Evolutionary conservation across 306 rosid genomes (phyloP).

Genomic region (Arachis hypogaea): DNA sequence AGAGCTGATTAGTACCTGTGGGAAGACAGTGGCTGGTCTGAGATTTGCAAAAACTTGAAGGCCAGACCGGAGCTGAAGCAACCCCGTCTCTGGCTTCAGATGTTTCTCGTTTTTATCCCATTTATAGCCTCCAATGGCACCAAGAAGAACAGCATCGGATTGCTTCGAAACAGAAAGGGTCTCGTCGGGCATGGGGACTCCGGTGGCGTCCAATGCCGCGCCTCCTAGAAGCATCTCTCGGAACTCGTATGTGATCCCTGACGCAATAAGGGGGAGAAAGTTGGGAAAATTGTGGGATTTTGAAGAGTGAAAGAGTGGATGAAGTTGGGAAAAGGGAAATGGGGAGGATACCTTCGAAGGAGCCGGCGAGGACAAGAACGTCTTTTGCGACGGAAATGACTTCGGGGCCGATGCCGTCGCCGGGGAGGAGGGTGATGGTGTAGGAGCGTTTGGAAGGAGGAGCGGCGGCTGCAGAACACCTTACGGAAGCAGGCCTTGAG

Average conservation of each 20-base stretch:
- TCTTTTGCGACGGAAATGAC: conserved; percentile 79
- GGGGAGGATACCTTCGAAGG: conserved; percentile 60
- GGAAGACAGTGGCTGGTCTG: conserved; percentile 78
- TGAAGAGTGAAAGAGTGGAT: not conserved
- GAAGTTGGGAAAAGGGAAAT: not conserved
- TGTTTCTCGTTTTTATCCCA: conserved; percentile 82
- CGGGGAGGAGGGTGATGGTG: conserved; percentile 78
- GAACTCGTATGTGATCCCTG: conserved; percentile 71
- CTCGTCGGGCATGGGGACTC: conserved; percentile 84
- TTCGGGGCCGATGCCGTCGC: conserved; percentile 96
- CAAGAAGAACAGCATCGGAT: conserved; percentile 85
- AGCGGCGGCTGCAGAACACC: conserved; percentile 55
- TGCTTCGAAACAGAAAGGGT: conserved; percentile 69
- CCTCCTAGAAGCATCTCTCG: conserved; percentile 84
- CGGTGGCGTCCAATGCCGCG: conserved; percentile 83
- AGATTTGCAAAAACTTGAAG: conserved; percentile 84
- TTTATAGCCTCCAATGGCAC: conserved; percentile 95
- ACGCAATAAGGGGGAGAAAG: not conserved
- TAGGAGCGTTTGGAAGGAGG: conserved; percentile 61
- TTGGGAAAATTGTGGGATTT: not conserved
- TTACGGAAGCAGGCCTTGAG: conserved; percentile 40
- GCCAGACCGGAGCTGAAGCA: conserved; percentile 71
- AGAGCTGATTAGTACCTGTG: conserved; percentile 55
- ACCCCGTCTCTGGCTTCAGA: conserved; percentile 91
- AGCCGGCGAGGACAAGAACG: conserved; percentile 69